These are phyloP conservation scores for Cryptococcus deneoformans DNA, from an alignment of 1,284 basidiomycete genomes.

Conservation along the genomic window DNA sequence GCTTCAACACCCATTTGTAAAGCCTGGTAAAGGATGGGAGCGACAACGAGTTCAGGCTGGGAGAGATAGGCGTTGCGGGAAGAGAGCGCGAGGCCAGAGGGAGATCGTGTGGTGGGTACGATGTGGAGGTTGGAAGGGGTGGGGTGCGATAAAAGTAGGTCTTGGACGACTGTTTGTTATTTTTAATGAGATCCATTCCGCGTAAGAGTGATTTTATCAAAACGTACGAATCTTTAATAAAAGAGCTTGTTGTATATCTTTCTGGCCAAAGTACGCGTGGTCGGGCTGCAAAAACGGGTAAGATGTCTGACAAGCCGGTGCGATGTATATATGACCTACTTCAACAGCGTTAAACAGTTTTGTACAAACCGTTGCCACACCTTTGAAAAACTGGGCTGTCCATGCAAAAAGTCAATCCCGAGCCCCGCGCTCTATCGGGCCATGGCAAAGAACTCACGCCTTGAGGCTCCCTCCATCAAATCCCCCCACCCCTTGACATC, in stretches of 20 bases:
- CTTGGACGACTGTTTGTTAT: constrained; percentile 58
- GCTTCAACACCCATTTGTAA: constrained; percentile 54
- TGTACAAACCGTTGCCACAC: constrained; percentile 91
- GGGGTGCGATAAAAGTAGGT: constrained; percentile 78
- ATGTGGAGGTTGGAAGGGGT: constrained; percentile 70
- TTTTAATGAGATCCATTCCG: background rate
- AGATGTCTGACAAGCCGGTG: background rate
- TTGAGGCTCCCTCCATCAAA: constrained; percentile 48
- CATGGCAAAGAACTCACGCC: constrained; percentile 35
- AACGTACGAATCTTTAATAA: constrained; percentile 66
- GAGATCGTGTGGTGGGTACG: constrained; percentile 71
- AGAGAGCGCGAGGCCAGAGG: constrained; percentile 72
- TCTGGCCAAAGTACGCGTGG: constrained; percentile 93
- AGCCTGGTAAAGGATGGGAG: constrained; percentile 70
- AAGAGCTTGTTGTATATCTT: constrained; percentile 95
- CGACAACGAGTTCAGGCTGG: constrained; percentile 60
- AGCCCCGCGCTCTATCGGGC: background rate
- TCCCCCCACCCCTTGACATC: constrained; percentile 77
- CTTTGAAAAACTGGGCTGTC: constrained; percentile 89
- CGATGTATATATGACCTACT: constrained; percentile 51
- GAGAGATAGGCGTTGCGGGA: constrained; percentile 88
- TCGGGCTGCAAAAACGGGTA: constrained; percentile 62
- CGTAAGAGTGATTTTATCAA: background rate
- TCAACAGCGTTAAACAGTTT: constrained; percentile 93
- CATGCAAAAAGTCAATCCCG: background rate